phyloP scores from a whole-genome alignment of 768 basidiomycete species.

The Dioszegia aurantiaca region DNA sequence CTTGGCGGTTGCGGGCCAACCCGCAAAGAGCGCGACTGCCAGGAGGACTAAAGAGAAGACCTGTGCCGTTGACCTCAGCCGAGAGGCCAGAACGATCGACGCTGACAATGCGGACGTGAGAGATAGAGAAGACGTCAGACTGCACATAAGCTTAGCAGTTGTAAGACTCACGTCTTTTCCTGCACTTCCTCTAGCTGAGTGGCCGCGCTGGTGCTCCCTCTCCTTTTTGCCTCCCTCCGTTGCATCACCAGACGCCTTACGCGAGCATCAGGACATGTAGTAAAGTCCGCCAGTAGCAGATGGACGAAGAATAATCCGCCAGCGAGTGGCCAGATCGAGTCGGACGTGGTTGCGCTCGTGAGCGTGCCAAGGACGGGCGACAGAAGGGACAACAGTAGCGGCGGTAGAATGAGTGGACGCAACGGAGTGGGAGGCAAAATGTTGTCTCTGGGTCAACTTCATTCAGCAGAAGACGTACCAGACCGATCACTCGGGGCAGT shows the following conservation, averaged over 20 bases:
- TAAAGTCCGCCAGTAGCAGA: conserved; percentile 72
- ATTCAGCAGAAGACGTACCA: background rate
- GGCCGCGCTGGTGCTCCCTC: conserved; percentile 18
- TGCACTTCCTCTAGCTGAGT: conserved; percentile 21
- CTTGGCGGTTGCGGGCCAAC: conserved; percentile 41
- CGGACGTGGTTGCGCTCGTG: conserved; percentile 90
- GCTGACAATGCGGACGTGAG: conserved; percentile 77
- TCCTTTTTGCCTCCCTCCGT: conserved; percentile 19
- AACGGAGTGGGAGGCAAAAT: conserved; percentile 36
- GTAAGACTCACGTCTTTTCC: conserved; percentile 39
- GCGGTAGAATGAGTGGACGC: conserved; percentile 62
- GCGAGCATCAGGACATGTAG: conserved; percentile 36
- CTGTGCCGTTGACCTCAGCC: conserved; percentile 73
- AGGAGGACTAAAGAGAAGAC: conserved; percentile 71
- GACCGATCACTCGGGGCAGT: background rate
- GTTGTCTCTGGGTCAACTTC: background rate
- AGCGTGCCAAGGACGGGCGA: conserved; percentile 88
- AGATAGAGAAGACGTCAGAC: conserved; percentile 51
- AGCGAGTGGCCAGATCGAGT: conserved; percentile 95
- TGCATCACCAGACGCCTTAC: conserved; percentile 21
- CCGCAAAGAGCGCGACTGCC: conserved; percentile 41
- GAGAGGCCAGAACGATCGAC: conserved; percentile 87
- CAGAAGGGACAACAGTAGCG: conserved; percentile 81
- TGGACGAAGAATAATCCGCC: conserved; percentile 78
- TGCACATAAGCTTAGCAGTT: conserved; percentile 13